Percentiles rank a stretch among this genome's conserved stretches.
Evolutionary conservation across 805 yeast genomes (phyloP).

Genomic region (Candida saitoana): DNA sequence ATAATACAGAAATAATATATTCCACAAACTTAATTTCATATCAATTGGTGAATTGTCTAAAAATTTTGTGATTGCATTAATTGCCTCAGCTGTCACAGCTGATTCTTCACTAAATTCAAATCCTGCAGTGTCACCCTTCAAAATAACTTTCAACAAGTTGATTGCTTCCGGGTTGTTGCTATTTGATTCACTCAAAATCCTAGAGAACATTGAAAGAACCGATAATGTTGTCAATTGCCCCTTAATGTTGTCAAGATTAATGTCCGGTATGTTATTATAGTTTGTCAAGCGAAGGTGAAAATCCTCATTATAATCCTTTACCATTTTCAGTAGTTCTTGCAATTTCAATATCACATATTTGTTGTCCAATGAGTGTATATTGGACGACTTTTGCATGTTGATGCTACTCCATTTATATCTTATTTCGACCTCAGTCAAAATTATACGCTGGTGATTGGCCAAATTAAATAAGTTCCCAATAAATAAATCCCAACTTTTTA

Average conservation of each 20-base stretch:
- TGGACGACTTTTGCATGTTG: constrained; percentile 23
- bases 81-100: constrained; percentile 14
- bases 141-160: constrained; percentile 42
- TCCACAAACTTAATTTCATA: constrained; percentile 72
- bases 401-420: constrained; percentile 36
- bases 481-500: constrained; percentile 46
- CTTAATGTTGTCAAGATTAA: constrained; percentile 48
- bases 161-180: constrained; percentile 31
- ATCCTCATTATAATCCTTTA: constrained; percentile 5
- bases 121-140: constrained; percentile 23
- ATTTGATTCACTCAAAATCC: constrained; percentile 36
- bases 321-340: constrained; percentile 12
- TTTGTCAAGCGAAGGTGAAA: constrained; percentile 50
- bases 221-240: constrained; percentile 67
- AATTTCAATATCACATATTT: constrained; percentile 21
- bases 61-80: constrained; percentile 55
- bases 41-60: constrained; percentile 60
- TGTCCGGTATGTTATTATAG: constrained; percentile 52
- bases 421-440: constrained; percentile 6
- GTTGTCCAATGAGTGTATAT: constrained; percentile 28
- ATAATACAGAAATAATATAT: constrained; percentile 59
- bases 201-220: constrained; percentile 63
- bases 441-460: constrained; percentile 2
- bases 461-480: constrained; percentile 10
- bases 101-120: constrained; percentile 1